These are phyloP conservation scores for Albizia julibrissin DNA, from an alignment of 306 rosid genomes.

Conservation along the genomic window DNA sequence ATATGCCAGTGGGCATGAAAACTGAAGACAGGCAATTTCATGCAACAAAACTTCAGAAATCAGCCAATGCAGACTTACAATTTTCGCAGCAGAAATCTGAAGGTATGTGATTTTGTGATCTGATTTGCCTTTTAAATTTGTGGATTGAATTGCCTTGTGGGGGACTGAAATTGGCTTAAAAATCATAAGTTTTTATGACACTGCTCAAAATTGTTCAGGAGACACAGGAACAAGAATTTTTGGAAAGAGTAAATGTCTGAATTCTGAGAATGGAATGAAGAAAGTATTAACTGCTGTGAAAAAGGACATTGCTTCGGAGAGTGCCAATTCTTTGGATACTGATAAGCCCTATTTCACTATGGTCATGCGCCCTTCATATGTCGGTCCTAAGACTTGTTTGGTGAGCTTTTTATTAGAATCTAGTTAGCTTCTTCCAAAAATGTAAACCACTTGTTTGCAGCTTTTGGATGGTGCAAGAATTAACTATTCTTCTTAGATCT, in stretches of 20 bases:
- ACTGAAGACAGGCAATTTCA: neutral
- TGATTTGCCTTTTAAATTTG: neutral
- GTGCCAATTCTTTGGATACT: neutral
- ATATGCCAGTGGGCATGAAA: neutral
- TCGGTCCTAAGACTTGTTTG: neutral
- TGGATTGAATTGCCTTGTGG: neutral
- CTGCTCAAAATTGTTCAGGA: neutral
- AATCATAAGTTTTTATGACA: neutral
- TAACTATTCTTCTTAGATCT: neutral
- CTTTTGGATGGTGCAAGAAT: neutral
- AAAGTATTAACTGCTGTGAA: neutral
- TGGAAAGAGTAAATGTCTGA: neutral
- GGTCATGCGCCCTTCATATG: neutral
- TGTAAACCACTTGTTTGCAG: neutral
- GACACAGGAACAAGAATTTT: neutral
- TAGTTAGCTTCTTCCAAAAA: neutral
- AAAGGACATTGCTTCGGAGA: neutral
- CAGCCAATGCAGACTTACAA: neutral
- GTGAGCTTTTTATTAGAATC: conserved; percentile 8
- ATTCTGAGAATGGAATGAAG: neutral
- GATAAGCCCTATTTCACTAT: neutral
- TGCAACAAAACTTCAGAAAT: neutral
- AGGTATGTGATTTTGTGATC: neutral
- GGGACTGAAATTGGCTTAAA: neutral
- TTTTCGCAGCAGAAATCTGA: neutral